phyloP scores from a whole-genome alignment of 192 early-diverging fungal species.

The Backusella psychrophila region DNA sequence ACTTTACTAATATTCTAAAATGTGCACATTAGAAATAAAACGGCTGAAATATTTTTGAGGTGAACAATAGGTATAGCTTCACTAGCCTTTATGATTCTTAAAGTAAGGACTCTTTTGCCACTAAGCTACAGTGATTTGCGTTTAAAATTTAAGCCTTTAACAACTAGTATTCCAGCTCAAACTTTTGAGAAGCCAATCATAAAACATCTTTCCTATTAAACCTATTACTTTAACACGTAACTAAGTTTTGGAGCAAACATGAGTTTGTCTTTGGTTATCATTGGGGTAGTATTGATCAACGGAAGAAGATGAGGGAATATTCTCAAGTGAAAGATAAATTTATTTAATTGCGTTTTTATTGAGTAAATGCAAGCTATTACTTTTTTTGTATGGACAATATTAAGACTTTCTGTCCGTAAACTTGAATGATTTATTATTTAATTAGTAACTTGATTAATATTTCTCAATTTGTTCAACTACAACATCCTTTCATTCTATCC shows the following conservation, averaged over 20 bases:
- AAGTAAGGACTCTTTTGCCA: neutral
- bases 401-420: too few relatives aligned
- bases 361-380: neutral
- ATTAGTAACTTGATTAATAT: neutral
- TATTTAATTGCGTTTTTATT: neutral
- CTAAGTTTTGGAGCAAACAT: neutral
- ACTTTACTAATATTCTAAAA: neutral
- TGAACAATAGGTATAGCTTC: too few relatives aligned
- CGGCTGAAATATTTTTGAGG: too few relatives aligned
- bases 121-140: neutral
- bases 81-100: neutral
- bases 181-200: neutral
- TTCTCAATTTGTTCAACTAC: neutral
- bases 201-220: neutral
- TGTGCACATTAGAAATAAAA: neutral
- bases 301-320: neutral
- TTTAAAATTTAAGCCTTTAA: neutral
- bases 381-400: too few relatives aligned
- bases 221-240: neutral
- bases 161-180: neutral
- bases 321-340: neutral
- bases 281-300: neutral
- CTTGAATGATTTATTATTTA: neutral
- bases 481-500: neutral
- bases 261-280: neutral